Conservation (phyloP, 164 flowering plant species). For the Dillenia suffruticosa region DNA sequence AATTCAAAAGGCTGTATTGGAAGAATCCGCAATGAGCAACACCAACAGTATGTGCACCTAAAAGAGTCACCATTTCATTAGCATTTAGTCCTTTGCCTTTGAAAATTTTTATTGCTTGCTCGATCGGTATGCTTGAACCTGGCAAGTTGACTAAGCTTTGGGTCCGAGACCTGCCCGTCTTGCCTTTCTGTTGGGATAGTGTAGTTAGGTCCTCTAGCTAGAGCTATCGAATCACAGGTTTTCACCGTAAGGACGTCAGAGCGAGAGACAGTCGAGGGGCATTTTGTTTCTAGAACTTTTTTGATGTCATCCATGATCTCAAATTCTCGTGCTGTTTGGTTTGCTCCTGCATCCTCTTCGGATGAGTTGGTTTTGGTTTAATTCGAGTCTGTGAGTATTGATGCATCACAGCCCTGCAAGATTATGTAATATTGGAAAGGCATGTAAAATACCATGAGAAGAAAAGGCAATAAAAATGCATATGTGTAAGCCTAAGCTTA, state of each 20-base stretch:
- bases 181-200: slow-evolving; percentile 11
- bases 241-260: neutral
- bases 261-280: neutral
- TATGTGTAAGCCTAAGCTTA: slow-evolving; percentile 2
- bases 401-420: neutral
- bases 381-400: neutral
- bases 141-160: slow-evolving; percentile 6
- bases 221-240: slow-evolving; percentile 13
- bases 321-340: neutral
- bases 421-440: too few relatives aligned
- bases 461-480: neutral
- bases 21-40: slow-evolving; percentile 11
- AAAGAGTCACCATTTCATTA: slow-evolving; percentile 18
- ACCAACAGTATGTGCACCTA: slow-evolving; percentile 17
- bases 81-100: slow-evolving; percentile 6
- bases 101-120: slow-evolving; percentile 6
- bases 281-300: neutral
- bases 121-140: slow-evolving; percentile 2
- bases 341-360: slow-evolving; percentile 2
- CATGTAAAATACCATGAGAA: too few relatives aligned
- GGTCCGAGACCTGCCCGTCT: slow-evolving; percentile 6
- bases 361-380: too few relatives aligned
- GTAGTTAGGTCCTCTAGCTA: slow-evolving; percentile 14
- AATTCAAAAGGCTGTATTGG: slow-evolving; percentile 5
- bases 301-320: neutral